A percentile compares a stretch with the other conserved stretches of the same genome.
Evolutionary conservation across 2,329 filamentous ascomycete species (phyloP).

Genomic region (Elsinoe fawcettii): DNA sequence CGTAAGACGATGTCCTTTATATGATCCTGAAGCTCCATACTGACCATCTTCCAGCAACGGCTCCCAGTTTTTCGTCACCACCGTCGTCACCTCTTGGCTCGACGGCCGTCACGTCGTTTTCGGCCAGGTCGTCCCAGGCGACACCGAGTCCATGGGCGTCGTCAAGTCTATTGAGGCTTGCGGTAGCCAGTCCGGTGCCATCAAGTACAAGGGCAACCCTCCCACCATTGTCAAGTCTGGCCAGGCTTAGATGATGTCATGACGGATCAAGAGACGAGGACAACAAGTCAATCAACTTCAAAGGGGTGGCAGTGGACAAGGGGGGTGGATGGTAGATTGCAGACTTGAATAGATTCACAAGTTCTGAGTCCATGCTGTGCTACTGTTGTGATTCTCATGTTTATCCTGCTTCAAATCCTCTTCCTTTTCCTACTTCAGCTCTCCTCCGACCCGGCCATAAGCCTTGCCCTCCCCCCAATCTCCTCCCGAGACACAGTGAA

Average conservation of each 20-base stretch:
- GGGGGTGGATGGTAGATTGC: background rate
- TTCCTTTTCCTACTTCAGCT: background rate
- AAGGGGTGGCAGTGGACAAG: slow-evolving; percentile 1
- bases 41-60: slow-evolving; percentile 48
- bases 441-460: too few species aligned
- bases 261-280: background rate
- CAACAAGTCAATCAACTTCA: background rate
- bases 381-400: background rate
- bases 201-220: slow-evolving; percentile 42
- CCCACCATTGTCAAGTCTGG: slow-evolving; percentile 49
- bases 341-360: slow-evolving; percentile 12
- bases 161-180: slow-evolving; percentile 54
- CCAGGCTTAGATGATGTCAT: slow-evolving; percentile 24
- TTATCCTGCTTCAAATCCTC: background rate
- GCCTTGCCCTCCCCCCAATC: too few species aligned
- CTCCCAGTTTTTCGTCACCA: slow-evolving; percentile 67
- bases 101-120: slow-evolving; percentile 80
- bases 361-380: background rate
- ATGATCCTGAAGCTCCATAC: slow-evolving; percentile 11
- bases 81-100: slow-evolving; percentile 59
- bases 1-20: slow-evolving; percentile 42
- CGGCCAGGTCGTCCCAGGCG: slow-evolving; percentile 57
- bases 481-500: too few species aligned
- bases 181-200: slow-evolving; percentile 47
- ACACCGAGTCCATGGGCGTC: slow-evolving; percentile 45